Evolutionary conservation across 306 rosid species (phyloP), one percentile per base, ranked within the genome.

Genomic region (Trifolium repens): DNA sequence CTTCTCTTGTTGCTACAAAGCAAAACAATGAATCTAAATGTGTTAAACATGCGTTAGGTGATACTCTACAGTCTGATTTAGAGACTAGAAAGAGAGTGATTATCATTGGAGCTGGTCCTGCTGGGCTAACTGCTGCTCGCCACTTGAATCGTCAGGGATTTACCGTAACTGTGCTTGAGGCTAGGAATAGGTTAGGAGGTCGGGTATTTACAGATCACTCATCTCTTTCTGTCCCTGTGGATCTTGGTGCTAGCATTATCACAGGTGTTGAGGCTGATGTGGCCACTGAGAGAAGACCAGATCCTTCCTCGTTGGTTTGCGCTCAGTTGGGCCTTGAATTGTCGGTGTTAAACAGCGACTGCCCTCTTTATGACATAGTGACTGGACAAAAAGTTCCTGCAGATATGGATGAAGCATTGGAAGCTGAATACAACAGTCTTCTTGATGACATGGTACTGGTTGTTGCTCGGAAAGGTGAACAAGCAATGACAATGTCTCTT

Each of bases 181-280:
- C 90, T 67, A 92, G 99, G 91, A 91, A 71, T 76, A 91, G 99
- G 76, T 82, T 90, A 62, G 99, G 99, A 47, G 99, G 99, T 39
- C 98, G 99, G 63, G 99, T 96, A 63, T 87, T 82, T 81, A 96
- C 99, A 50, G 99, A 96, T 68, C 87, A 63, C 76, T 85, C 92
- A 55, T 88, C 99, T 57, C 89, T 96, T 71, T 96, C 99, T 76
- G 99, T 96, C 74, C 98, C 97, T 4, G 99, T 96, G 65, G 99
- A 96, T 89, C 98, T 96, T 75, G 99, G 99, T 73, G 99, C 99
- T 72, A 96, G 99, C 89, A 96, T 96, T 87, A 96, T 96, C 74
- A 96, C 99, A 42, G 99, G 99, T 71, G 97, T 96, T 69, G 99
- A 96, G 92, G 99, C 99, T 81, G 99, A 96, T 83, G 94, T 91